phyloP scores from a whole-genome alignment of 2,329 filamentous ascomycete species.

The Aspergillus clavatus region DNA sequence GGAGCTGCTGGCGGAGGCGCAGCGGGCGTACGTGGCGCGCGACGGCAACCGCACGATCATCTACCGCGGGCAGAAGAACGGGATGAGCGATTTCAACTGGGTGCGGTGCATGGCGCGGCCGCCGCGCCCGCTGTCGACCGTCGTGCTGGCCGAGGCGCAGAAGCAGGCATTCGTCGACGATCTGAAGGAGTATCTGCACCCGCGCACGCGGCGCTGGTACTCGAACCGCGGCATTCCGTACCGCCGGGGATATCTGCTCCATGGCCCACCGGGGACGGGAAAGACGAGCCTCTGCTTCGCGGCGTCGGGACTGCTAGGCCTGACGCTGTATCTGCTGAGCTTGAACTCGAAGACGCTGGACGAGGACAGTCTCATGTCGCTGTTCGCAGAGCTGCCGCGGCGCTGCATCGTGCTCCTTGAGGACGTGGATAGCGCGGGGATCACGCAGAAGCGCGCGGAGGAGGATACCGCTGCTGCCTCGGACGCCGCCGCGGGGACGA shows the following conservation, averaged over 20 bases:
- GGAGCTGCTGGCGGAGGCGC: constrained; percentile 33
- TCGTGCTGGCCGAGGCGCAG: constrained; percentile 48
- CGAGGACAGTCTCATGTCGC: constrained; percentile 59
- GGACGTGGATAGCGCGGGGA: constrained; percentile 69
- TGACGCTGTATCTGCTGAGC: constrained; percentile 68
- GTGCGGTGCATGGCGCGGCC: constrained; percentile 40
- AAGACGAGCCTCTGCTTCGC: constrained; percentile 70
- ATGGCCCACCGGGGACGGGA: constrained; percentile 75
- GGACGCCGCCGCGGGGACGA: constrained; percentile 38
- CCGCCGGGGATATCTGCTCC: constrained; percentile 73
- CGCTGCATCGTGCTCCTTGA: constrained; percentile 70
- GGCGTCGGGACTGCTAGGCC: constrained; percentile 63
- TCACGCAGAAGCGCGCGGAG: constrained; percentile 51
- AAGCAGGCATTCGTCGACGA: constrained; percentile 50
- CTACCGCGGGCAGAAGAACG: constrained; percentile 30
- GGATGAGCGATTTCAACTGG: constrained; percentile 25
- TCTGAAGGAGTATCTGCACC: constrained; percentile 54
- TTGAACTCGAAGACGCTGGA: constrained; percentile 58
- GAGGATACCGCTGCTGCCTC: too few species aligned
- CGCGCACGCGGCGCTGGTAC: constrained; percentile 64
- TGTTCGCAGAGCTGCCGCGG: constrained; percentile 64
- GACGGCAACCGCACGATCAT: constrained; percentile 37
- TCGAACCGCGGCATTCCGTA: constrained; percentile 78
- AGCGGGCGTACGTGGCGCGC: constrained; percentile 31
- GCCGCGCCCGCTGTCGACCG: constrained; percentile 50